Evolutionary conservation across 202 grass and related monocot genomes (phyloP).

Genomic region (Digitaria exilis): DNA sequence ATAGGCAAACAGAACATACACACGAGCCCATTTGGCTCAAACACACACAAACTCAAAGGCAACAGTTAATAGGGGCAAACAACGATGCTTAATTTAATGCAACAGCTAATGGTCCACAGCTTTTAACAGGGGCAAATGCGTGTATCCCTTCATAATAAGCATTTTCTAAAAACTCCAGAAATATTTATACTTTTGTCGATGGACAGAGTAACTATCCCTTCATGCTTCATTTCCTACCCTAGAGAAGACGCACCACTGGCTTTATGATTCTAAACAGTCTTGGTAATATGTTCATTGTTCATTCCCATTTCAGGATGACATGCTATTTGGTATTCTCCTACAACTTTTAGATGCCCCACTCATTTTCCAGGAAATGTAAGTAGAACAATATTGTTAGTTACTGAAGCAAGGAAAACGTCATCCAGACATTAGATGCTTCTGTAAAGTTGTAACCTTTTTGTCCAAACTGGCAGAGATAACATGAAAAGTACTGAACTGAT

Average conservation of each 20-base stretch:
- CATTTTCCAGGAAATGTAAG: slow-evolving; percentile 68
- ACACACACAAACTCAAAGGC: too few species aligned
- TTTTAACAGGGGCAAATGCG: too few species aligned
- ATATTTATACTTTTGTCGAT: too few species aligned
- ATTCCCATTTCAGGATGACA: slow-evolving; percentile 73
- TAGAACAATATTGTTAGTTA: slow-evolving; percentile 29
- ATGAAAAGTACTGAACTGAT: slow-evolving; percentile 44
- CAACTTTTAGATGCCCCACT: slow-evolving; percentile 71
- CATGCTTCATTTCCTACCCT: neutral
- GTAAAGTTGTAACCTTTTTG: slow-evolving; percentile 13
- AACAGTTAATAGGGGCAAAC: too few species aligned
- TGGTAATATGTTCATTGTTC: slow-evolving; percentile 10
- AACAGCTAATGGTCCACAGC: too few species aligned
- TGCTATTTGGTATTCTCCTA: slow-evolving; percentile 79
- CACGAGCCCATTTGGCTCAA: too few species aligned
- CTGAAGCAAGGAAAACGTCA: slow-evolving; percentile 21
- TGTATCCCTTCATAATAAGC: too few species aligned
- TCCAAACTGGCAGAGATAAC: slow-evolving; percentile 52
- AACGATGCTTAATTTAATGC: too few species aligned
- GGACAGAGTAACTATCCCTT: neutral
- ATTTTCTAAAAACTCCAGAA: too few species aligned
- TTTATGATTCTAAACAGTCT: slow-evolving; percentile 36
- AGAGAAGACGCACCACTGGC: neutral
- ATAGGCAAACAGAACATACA: too few species aligned
- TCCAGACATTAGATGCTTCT: neutral